Base-by-base conservation (phyloP, 2,329 filamentous ascomycete species). In the Calonectria honghensis region DNA sequence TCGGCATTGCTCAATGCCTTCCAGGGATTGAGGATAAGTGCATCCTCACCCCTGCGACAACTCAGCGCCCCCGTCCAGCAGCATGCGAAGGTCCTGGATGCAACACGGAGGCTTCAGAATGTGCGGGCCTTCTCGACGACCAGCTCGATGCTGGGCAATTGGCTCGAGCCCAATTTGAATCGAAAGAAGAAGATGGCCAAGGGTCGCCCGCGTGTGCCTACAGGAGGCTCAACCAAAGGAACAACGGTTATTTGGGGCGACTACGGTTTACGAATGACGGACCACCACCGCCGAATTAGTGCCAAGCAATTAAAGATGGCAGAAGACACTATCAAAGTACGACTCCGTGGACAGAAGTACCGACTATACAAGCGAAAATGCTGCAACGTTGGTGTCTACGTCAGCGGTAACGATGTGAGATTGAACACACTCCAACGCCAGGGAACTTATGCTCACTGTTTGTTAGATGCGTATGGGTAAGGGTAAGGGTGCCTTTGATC, bases 241-340 rank as follows among this genome's bases (percentile, higher is more conserved):
- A 99, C 97, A 45, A 98, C 96, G 0, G 94, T 99, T 27, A 93
- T 97, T 72, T 98, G 96, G 95, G 97, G 97, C 70, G 96, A 98
- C 85, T 99, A 96, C 84, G 97, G 97, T 11, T 88, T 99, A 79
- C 94, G 97, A 72, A 97, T 99, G 93, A 93, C 90, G 77, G 97
- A 99, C 86, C 95, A 98, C 85, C 94, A 98, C 87, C 94, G 97
- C 73, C 92, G 97, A 82, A 95, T 99, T 84, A 95, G 94, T 79
- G 95, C 97, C 31, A 89, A 92, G 78, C 95, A 98, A 80, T 90
- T 99, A 77, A 96, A 96, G 87, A 93, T 95, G 82, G 97, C 95
- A 75, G 96, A 98, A 83, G 96, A 98, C 80, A 97, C 96, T 2
- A 98, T 99, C 85, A 96, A 95, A 85, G 92, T 92, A 81, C 91